Percentiles rank a stretch among this genome's conserved stretches.
Evolutionary conservation across 2,329 filamentous ascomycete species (phyloP).

Genomic region (Chalara sp.): DNA sequence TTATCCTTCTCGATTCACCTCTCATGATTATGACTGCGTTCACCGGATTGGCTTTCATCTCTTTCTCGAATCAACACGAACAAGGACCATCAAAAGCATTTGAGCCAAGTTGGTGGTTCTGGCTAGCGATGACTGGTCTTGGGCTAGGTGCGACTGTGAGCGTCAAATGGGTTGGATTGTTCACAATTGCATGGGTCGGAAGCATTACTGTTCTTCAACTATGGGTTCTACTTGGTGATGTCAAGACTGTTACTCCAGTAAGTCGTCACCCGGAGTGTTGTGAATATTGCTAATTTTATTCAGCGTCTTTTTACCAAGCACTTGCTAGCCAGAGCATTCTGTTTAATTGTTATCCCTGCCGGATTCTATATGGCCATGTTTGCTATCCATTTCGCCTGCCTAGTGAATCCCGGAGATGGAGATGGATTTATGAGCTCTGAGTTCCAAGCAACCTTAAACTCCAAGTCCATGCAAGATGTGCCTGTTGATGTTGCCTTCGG

Average conservation of each 20-base stretch:
- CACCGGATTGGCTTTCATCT: slow-evolving; percentile 82
- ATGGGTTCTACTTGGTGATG: slow-evolving; percentile 90
- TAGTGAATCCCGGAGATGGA: slow-evolving; percentile 91
- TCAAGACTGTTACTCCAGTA: slow-evolving; percentile 73
- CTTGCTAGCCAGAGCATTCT: slow-evolving; percentile 84
- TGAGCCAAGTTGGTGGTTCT: slow-evolving; percentile 93
- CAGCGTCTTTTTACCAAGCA: slow-evolving; percentile 86
- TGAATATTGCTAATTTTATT: slow-evolving; percentile 18
- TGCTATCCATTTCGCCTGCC: slow-evolving; percentile 88
- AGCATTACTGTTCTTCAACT: slow-evolving; percentile 84
- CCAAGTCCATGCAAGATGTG: slow-evolving; percentile 92
- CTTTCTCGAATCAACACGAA: slow-evolving; percentile 96
- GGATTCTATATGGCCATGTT: slow-evolving; percentile 97
- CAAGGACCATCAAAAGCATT: slow-evolving; percentile 86
- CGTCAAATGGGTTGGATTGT: slow-evolving; percentile 98
- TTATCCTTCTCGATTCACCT: slow-evolving; percentile 94
- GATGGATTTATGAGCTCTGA: slow-evolving; percentile 99
- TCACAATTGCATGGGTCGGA: slow-evolving; percentile 98
- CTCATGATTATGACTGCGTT: slow-evolving; percentile 89
- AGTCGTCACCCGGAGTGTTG: slow-evolving; percentile 21
- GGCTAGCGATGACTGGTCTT: slow-evolving; percentile 80
- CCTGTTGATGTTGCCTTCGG: slow-evolving; percentile 88
- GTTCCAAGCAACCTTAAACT: slow-evolving; percentile 95
- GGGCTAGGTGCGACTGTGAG: slow-evolving; percentile 85
- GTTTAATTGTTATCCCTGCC: slow-evolving; percentile 80